Evolutionary conservation across 2,329 filamentous ascomycete genomes (phyloP), one percentile per base, ranked within the genome.

Genomic region (Phoma herbarum): DNA sequence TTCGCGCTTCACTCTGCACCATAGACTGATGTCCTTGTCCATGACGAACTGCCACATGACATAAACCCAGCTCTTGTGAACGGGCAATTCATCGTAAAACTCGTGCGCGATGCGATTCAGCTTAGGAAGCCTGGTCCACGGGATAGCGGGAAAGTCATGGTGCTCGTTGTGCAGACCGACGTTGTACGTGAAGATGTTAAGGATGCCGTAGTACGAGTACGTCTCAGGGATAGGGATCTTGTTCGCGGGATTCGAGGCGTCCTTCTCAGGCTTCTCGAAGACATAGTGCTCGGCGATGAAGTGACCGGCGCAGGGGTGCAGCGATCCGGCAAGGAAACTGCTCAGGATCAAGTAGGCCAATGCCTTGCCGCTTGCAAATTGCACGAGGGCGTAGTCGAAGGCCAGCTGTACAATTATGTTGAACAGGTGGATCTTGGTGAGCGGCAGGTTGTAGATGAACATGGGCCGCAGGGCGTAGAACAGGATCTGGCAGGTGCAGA

Each of bases 151-250:
- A 80, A 99, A 99, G 78, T 99, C 95, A 78, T 99, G 95, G 79
- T 99, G 95, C 83, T 99, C 95, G 76, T 99, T 99, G 83, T 99
- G 95, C 72, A 97, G 82, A 52, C 95, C 95, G 44, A 99, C 95
- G 70, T 99, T 99, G 84, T 98, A 99, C 0, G 93, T 97, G 48
- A 99, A 80, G 70, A 93, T 80, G 80, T 99, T 99, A 65, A 98
- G 85, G 0, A 90, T 87, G 0, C 95, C 95, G 76, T 99, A 99
- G 85, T 99, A 99, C 46, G 90, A 94, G 81, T 92, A 99, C 1
- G 95, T 99, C 83, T 99, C 95, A 2, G 95, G 93, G 4, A 96
- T 85, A 2, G 80, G 79, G 16, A 77, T 72, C 53, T 72, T 72
- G 62, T 77, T 78, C 4, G 75, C 74, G 16, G 88, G 84, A 41